Conservation (phyloP, 768 basidiomycete genomes). For the Collybiopsis luxurians region DNA sequence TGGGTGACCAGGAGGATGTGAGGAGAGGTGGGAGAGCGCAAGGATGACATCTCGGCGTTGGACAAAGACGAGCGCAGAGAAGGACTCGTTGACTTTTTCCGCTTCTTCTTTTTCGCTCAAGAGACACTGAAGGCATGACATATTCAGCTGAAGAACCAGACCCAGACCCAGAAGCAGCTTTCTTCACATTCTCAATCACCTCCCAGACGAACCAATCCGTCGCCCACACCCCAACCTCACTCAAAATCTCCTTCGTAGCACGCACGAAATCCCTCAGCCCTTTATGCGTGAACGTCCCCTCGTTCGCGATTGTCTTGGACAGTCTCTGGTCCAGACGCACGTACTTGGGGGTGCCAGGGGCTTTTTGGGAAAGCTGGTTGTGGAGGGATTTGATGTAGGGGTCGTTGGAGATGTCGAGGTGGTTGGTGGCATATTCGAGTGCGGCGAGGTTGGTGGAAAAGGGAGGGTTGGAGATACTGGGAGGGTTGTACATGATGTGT, state of each 20-base stretch:
- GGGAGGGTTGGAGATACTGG: no score
- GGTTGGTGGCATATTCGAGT: no score
- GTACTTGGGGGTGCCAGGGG: background rate
- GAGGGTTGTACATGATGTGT: no score
- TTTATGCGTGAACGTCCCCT: conserved; percentile 63
- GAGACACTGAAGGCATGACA: conserved; percentile 44
- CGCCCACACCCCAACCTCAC: conserved; percentile 70
- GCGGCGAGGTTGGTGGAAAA: no score
- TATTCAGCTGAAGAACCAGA: no score
- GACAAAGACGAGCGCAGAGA: conserved; percentile 76
- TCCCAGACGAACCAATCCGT: conserved; percentile 73
- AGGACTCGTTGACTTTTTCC: conserved; percentile 51
- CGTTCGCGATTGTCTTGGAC: conserved; percentile 55
- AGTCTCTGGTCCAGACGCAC: conserved; percentile 29
- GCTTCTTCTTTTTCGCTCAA: conserved; percentile 52
- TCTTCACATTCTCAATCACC: conserved; percentile 52
- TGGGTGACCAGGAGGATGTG: conserved; percentile 54
- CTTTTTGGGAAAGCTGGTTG: no score
- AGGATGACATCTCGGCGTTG: conserved; percentile 72
- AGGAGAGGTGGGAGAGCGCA: conserved; percentile 61
- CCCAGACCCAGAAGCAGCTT: conserved; percentile 26
- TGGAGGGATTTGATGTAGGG: no score
- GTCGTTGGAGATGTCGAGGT: no score
- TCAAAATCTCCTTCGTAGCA: conserved; percentile 55
- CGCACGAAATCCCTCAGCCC: conserved; percentile 58